These are phyloP conservation scores for Suhomyces maxii DNA, from an alignment of 1,139 yeast species.

Conservation along the genomic window DNA sequence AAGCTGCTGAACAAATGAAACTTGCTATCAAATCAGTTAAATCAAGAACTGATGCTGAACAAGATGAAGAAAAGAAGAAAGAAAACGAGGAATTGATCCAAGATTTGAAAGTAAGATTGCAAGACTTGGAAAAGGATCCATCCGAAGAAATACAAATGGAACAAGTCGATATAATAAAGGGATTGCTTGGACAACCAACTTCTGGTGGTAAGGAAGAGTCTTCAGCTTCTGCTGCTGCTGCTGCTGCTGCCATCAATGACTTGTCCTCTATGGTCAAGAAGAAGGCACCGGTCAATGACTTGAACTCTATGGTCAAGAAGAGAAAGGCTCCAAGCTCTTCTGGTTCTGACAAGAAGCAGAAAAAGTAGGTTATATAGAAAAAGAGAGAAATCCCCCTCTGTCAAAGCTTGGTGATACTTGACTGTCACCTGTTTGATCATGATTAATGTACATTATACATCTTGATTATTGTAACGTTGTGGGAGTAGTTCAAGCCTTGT, in stretches of 20 bases:
- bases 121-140: constrained; percentile 56
- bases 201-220: constrained; percentile 7
- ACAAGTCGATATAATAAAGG: constrained; percentile 60
- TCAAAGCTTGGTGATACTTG: too few species aligned
- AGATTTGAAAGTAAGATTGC: constrained; percentile 51
- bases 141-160: constrained; percentile 52
- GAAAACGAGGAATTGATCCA: constrained; percentile 52
- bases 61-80: constrained; percentile 32
- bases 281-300: constrained; percentile 18
- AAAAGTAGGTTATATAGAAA: not conserved
- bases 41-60: constrained; percentile 32
- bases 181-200: constrained; percentile 58
- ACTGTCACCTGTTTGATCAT: not conserved
- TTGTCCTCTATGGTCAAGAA: constrained; percentile 38
- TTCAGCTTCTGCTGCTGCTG: constrained; percentile 13
- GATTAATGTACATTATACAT: not conserved
- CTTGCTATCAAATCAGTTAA: constrained; percentile 64
- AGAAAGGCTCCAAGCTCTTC: constrained; percentile 10
- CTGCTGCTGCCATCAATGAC: constrained; percentile 31
- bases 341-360: constrained; percentile 4
- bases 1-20: constrained; percentile 60
- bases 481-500: not conserved
- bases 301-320: constrained; percentile 11
- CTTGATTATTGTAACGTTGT: not conserved
- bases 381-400: too few species aligned